Base-by-base conservation (phyloP, 2,329 filamentous ascomycete genomes). In the Diaporthe sp. region DNA sequence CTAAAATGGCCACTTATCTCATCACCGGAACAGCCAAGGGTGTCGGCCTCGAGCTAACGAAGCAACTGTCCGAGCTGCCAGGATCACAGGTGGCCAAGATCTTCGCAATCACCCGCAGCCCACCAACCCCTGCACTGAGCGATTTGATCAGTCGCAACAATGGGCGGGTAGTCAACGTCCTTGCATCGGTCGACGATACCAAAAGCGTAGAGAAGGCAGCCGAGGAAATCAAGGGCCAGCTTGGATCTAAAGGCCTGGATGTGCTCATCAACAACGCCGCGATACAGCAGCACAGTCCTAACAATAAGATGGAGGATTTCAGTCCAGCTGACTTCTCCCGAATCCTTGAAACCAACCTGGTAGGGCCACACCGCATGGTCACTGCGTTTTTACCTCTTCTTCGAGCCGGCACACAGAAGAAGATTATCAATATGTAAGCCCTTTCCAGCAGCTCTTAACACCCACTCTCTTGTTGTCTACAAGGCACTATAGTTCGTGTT, bases 11-110 rank as follows among this genome's bases (percentile, higher is more conserved):
- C 3, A 55, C 66, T 3, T 70, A 70, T 25, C 66, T 70, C 25
- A 70, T 70, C 37, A 70, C 66, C 47, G 66, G 66, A 55, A 70
- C 50, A 37, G 53, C 32, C 13, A 53, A 55, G 19, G 66, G 66
- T 10, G 51, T 70, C 37, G 66, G 66, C 37, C 37, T 70, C 8
- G 66, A 65, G 59, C 59, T 65, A 44, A 65, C 59, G 25, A 65
- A 47, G 27, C 59, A 65, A 50, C 27, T 65, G 13, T 65, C 59
- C 12, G 27, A 65, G 25, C 59, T 65, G 12, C 59, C 59, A 32
- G 27, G 30, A 17, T 47, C 59, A 32, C 39, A 65, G 19, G n/a
- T 65, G 2, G 32, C 42, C 5, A 65, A 65, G 42, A 65, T 65
- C 25, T 65, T 65, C 19, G 59, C 59, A 13, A 44, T 65, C 4